Percentiles rank a stretch among this genome's conserved stretches.
Conservation (phyloP, 177 flowering plant genomes). For the Vitis hybrid region DNA sequence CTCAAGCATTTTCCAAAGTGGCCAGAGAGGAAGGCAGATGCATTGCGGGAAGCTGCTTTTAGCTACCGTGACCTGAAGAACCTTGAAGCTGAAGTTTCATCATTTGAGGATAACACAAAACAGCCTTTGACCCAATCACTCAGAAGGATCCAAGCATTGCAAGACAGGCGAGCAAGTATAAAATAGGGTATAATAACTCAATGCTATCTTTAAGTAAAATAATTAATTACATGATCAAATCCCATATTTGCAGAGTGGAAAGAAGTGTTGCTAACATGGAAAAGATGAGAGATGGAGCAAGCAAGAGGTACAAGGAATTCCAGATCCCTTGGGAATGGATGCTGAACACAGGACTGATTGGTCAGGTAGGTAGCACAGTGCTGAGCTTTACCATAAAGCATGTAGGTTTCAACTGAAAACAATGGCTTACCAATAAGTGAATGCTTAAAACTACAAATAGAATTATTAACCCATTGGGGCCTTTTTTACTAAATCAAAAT, state of each 20-base stretch:
- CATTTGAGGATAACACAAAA: slow-evolving; percentile 52
- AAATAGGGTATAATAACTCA: slow-evolving; percentile 4
- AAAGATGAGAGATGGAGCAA: slow-evolving; percentile 50
- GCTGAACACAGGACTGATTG: slow-evolving; percentile 47
- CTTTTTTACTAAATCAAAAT: neutral
- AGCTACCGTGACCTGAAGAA: slow-evolving; percentile 65
- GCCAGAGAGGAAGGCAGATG: slow-evolving; percentile 92
- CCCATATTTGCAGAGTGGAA: slow-evolving; percentile 59
- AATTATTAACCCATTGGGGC: neutral
- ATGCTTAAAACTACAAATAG: neutral
- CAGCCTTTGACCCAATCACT: slow-evolving; percentile 43
- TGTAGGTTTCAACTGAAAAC: slow-evolving; percentile 1
- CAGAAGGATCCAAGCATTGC: slow-evolving; percentile 61
- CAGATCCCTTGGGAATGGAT: slow-evolving; percentile 72
- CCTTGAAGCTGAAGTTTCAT: slow-evolving; percentile 49
- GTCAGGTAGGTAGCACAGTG: slow-evolving; percentile 47
- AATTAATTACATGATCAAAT: slow-evolving; percentile 11
- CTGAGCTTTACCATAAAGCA: neutral
- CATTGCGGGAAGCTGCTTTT: slow-evolving; percentile 83
- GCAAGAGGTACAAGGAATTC: slow-evolving; percentile 54
- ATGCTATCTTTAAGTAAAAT: neutral
- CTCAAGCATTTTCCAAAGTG: slow-evolving; percentile 79
- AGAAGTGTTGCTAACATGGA: slow-evolving; percentile 44
- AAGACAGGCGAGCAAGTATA: slow-evolving; percentile 73
- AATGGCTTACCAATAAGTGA: neutral